Conservation (phyloP, 169 alveolate species). For the Condylostoma magnum region DNA sequence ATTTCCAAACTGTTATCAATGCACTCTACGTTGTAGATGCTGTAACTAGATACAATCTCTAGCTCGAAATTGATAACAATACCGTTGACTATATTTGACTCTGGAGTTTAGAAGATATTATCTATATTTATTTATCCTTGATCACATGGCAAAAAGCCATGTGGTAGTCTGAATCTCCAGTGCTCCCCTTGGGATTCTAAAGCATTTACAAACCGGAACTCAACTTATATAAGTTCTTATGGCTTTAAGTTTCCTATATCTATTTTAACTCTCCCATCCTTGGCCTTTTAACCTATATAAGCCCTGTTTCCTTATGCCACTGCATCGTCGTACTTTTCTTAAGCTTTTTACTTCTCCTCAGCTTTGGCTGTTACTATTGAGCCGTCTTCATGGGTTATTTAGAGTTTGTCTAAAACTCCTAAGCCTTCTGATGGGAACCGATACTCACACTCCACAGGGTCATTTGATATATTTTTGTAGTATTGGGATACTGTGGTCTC, state of each 20-base stretch:
- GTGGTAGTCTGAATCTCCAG: background rate
- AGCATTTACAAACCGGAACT: background rate
- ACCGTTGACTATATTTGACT: background rate
- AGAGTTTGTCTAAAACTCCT: background rate
- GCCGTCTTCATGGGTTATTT: constrained; percentile 22
- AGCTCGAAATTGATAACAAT: background rate
- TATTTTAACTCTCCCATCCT: constrained; percentile 19
- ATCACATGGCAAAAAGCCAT: background rate
- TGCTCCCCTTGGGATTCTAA: background rate
- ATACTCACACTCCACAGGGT: constrained; percentile 25
- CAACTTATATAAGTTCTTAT: background rate
- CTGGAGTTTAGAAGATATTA: background rate
- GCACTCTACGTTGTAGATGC: background rate
- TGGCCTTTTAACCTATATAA: constrained; percentile 27
- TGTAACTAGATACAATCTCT: background rate
- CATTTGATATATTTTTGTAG: background rate
- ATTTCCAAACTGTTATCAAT: background rate
- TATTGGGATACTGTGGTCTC: background rate
- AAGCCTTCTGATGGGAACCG: background rate
- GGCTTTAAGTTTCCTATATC: constrained; percentile 6
- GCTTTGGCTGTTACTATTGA: constrained; percentile 41
- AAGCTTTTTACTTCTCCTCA: constrained; percentile 59
- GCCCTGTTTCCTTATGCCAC: constrained; percentile 67
- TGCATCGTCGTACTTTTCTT: constrained; percentile 63
- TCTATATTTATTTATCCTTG: background rate